Evolutionary conservation across 306 rosid genomes (phyloP).

Genomic region (Fragaria vesca): DNA sequence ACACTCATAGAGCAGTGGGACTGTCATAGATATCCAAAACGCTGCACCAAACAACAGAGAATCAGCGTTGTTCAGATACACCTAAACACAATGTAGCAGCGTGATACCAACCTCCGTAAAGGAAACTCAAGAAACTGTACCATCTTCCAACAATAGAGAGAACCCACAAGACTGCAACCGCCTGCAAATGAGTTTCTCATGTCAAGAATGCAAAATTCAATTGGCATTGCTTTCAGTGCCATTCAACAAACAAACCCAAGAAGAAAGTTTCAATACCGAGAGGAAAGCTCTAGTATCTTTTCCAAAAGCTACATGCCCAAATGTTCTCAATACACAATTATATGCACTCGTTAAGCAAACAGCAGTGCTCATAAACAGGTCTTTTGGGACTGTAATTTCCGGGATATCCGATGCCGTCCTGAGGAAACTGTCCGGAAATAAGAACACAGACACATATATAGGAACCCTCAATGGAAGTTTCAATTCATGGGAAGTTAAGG

Average conservation of each 20-base stretch:
- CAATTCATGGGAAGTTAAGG: background rate
- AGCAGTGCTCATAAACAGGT: constrained; percentile 35
- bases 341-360: constrained; percentile 30
- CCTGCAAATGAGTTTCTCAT: constrained; percentile 40
- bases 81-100: background rate
- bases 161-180: constrained; percentile 35
- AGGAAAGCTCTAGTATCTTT: constrained; percentile 41
- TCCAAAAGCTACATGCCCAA: constrained; percentile 43
- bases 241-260: constrained; percentile 16
- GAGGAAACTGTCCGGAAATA: constrained; percentile 17
- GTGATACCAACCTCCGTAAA: constrained; percentile 49
- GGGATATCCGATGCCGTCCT: constrained; percentile 43
- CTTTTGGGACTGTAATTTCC: constrained; percentile 33
- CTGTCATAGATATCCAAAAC: constrained; percentile 34
- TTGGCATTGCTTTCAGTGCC: background rate
- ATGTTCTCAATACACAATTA: constrained; percentile 28
- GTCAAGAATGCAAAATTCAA: constrained; percentile 29
- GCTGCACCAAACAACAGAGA: constrained; percentile 36
- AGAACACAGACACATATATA: background rate
- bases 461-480: background rate
- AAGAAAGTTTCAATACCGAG: constrained; percentile 31
- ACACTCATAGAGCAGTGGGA: constrained; percentile 54
- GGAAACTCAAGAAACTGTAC: constrained; percentile 39
- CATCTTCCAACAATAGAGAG: constrained; percentile 39
- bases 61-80: background rate